These are phyloP conservation scores for Pneumocystis wakefieldiae DNA, from an alignment of 1,139 yeast species.

Conservation along the genomic window DNA sequence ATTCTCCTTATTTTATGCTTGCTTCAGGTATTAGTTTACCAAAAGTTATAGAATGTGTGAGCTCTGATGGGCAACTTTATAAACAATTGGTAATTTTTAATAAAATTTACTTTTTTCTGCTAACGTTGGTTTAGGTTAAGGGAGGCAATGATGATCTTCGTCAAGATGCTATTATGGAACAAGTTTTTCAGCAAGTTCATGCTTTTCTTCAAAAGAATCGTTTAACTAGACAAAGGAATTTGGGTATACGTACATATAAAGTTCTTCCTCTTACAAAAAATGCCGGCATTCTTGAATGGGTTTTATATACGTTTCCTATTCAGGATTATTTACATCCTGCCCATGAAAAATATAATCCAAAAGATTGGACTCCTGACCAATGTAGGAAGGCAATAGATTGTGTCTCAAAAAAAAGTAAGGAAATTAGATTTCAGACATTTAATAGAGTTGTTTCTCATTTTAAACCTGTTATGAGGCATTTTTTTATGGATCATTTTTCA, in stretches of 20 bases:
- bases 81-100: constrained; percentile 7
- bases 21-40: constrained; percentile 48
- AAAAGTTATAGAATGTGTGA: constrained; percentile 6
- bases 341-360: constrained; percentile 33
- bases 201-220: constrained; percentile 43
- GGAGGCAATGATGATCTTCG: constrained; percentile 83
- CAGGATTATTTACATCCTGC: constrained; percentile 50
- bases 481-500: constrained; percentile 54
- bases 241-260: constrained; percentile 66
- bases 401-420: constrained; percentile 34
- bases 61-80: constrained; percentile 7
- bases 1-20: constrained; percentile 36
- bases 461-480: constrained; percentile 52
- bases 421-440: constrained; percentile 38
- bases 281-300: constrained; percentile 85
- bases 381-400: constrained; percentile 57
- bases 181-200: constrained; percentile 80
- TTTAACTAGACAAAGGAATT: constrained; percentile 39
- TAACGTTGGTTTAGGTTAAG: constrained; percentile 31
- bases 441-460: constrained; percentile 36
- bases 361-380: constrained; percentile 34
- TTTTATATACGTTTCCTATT: constrained; percentile 57
- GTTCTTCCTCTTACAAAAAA: constrained; percentile 82
- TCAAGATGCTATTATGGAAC: constrained; percentile 96
- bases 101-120: neutral